Evolutionary conservation across 2,329 filamentous ascomycete genomes (phyloP).

Genomic region (Colletotrichum plurivorum): DNA sequence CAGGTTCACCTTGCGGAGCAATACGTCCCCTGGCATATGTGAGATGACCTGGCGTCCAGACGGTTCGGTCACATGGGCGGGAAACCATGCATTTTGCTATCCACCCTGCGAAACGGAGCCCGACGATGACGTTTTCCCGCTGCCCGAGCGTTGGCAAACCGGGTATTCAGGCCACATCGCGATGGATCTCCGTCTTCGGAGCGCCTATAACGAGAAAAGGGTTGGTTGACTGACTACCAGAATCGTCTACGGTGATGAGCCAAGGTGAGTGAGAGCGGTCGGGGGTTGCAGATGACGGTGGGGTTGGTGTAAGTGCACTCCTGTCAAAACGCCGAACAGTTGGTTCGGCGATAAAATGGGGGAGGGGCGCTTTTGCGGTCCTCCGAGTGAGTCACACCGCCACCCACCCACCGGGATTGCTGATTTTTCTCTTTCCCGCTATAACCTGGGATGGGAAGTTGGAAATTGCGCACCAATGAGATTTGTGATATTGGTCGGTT

Average conservation of each 20-base stretch:
- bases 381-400: slow-evolving; percentile 35
- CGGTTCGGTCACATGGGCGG: background rate
- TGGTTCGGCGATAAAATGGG: slow-evolving; percentile 30
- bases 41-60: slow-evolving; percentile 5
- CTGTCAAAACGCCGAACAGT: slow-evolving; percentile 15
- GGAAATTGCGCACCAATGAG: background rate
- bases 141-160: no score
- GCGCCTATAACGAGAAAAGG: background rate
- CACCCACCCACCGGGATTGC: slow-evolving; percentile 4
- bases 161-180: no score
- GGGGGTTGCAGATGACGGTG: background rate
- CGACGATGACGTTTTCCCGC: slow-evolving; percentile 3
- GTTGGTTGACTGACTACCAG: background rate
- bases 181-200: background rate
- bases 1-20: slow-evolving; percentile 2
- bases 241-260: background rate
- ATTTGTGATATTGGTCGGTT: background rate
- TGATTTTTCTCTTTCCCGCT: background rate
- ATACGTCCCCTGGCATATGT: background rate
- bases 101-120: slow-evolving; percentile 5
- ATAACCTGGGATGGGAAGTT: background rate
- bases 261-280: background rate
- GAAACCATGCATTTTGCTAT: background rate
- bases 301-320: background rate
- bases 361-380: background rate